Conservation (phyloP, 768 basidiomycete species). For the Stropharia rugosoannulata region DNA sequence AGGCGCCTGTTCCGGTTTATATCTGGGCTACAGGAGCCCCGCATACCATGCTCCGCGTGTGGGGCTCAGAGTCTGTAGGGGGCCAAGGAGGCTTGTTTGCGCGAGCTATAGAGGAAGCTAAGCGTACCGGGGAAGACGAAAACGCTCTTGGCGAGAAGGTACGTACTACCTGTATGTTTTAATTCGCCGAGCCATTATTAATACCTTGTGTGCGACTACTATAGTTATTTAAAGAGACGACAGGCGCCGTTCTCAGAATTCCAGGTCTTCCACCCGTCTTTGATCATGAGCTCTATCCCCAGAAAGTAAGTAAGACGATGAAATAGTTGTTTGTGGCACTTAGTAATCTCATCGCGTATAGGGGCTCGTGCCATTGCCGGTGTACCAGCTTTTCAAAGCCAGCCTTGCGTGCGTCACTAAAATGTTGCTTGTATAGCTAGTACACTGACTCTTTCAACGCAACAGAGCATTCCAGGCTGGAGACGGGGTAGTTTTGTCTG, state of each 20-base stretch:
- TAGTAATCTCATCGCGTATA: background rate
- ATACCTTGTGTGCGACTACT: background rate
- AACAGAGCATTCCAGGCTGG: conserved; percentile 4
- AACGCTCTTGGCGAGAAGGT: background rate
- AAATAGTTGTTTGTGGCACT: background rate
- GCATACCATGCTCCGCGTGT: background rate
- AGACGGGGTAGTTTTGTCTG: conserved; percentile 5
- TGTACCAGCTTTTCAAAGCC: too few relatives aligned
- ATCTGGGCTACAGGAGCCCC: background rate
- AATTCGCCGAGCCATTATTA: background rate
- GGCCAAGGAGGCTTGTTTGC: background rate
- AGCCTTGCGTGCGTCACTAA: conserved; percentile 1
- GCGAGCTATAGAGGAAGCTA: background rate
- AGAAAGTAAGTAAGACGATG: conserved; percentile 3
- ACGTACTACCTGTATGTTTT: background rate
- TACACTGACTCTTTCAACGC: background rate
- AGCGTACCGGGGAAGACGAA: background rate
- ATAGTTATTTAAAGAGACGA: background rate
- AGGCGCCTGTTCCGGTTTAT: background rate
- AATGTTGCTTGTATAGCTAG: background rate
- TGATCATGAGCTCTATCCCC: conserved; percentile 15
- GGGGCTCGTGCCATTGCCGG: too few relatives aligned
- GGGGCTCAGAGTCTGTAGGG: background rate
- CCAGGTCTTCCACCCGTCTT: conserved; percentile 12
- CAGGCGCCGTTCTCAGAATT: conserved; percentile 4